Evolutionary conservation across 768 basidiomycete species (phyloP).

Genomic region (Russula griseocarnosa): DNA sequence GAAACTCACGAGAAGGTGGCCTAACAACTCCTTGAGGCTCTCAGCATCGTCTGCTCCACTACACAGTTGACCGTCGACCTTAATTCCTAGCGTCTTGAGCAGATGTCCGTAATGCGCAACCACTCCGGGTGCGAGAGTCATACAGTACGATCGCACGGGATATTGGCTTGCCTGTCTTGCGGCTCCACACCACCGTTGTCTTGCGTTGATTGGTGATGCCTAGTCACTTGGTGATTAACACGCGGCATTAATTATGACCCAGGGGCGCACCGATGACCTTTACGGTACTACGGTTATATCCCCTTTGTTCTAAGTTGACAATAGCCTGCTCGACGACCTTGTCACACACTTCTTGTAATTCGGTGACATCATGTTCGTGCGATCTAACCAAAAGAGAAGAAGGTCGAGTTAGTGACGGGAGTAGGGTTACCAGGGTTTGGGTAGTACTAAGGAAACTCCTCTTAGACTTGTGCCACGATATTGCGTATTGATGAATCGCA

Average conservation of each 20-base stretch:
- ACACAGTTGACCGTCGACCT: constrained; percentile 57
- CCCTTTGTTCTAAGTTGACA: constrained; percentile 62
- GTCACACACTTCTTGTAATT: constrained; percentile 72
- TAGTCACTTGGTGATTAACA: constrained; percentile 31
- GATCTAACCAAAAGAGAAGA: constrained; percentile 49
- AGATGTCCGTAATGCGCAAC: constrained; percentile 78
- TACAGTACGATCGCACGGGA: constrained; percentile 94
- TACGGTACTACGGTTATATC: constrained; percentile 76
- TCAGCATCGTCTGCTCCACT: constrained; percentile 68
- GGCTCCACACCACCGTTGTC: constrained; percentile 91
- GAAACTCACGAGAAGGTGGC: no score
- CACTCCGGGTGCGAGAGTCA: constrained; percentile 84
- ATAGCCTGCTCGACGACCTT: constrained; percentile 71
- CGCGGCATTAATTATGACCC: background rate
- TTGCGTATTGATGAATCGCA: constrained; percentile 86
- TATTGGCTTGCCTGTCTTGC: constrained; percentile 81
- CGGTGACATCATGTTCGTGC: constrained; percentile 91
- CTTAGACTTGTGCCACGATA: constrained; percentile 83
- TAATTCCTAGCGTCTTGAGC: constrained; percentile 68
- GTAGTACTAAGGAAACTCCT: constrained; percentile 93
- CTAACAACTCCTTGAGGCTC: constrained; percentile 64
- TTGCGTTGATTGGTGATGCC: constrained; percentile 98
- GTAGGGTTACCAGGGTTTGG: constrained; percentile 63
- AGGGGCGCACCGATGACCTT: constrained; percentile 78
- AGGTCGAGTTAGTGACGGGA: background rate